Conservation (phyloP, 331 rosid genomes). For the Spiraea crenata region DNA sequence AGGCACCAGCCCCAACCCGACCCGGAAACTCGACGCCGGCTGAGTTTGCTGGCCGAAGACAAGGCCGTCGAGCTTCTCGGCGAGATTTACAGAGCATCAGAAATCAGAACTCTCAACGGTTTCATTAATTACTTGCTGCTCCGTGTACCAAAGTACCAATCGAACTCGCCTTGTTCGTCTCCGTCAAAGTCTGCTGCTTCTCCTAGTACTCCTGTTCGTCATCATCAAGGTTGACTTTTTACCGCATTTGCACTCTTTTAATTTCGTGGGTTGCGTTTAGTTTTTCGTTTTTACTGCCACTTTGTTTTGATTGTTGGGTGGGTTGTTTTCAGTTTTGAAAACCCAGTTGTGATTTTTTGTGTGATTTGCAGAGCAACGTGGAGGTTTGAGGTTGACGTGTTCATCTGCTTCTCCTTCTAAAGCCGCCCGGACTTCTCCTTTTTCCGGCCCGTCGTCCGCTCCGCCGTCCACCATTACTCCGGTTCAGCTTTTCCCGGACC, state of each 20-base stretch:
- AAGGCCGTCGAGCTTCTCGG: constrained; percentile 22
- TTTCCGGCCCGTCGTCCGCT: constrained; percentile 11
- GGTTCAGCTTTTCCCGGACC: background rate
- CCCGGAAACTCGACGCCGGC: background rate
- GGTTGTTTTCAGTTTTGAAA: background rate
- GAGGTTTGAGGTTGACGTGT: background rate
- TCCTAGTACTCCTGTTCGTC: background rate
- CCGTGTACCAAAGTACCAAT: background rate
- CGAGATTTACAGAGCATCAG: background rate
- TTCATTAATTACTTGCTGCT: constrained; percentile 24
- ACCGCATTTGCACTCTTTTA: background rate
- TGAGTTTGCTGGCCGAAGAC: constrained; percentile 36
- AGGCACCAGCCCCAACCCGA: constrained; percentile 30
- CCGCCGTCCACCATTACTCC: background rate
- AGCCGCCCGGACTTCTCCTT: constrained; percentile 3
- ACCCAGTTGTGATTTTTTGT: background rate
- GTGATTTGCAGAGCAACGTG: background rate
- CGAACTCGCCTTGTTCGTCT: background rate
- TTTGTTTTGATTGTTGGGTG: no score
- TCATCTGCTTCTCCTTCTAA: background rate
- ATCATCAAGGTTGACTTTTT: background rate
- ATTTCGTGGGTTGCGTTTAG: background rate
- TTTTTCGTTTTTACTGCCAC: no score
- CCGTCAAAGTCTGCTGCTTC: constrained; percentile 12
- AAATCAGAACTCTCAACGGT: constrained; percentile 11